Base-by-base conservation (phyloP, 2,329 filamentous ascomycete species). In the Trichoderma sp. region DNA sequence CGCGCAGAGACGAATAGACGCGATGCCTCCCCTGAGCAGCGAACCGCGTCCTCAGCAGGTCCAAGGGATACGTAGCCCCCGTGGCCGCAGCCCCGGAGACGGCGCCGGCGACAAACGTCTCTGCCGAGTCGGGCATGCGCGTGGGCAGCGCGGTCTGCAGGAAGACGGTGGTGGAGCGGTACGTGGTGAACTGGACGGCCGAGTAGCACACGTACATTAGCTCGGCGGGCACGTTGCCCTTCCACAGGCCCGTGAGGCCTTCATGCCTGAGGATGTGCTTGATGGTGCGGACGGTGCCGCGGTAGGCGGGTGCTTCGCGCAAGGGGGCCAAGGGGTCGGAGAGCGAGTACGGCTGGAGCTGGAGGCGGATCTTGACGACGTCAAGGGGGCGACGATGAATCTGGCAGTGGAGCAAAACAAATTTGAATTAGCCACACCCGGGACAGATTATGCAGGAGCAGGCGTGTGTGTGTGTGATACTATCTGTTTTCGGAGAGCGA, bases 281-380 rank as follows among this genome's bases (percentile, higher is more conserved):
- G 82, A 97, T 87, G 2, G 95, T 97, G 12, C 90, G 88, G 56
- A 95, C 80, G 0, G 94, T 95, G 79, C 95, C 95, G 82, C 93
- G 94, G 86, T 96, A 94, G 63, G 86, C 87, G 71, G 83, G 84
- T 14, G 87, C 83, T 76, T 85, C 78, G 78, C 86, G 86, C 77
- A 90, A 87, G 60, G 92, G 87, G 63, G 91, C 89, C 11, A 91
- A 84, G 2, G 94, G 93, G 81, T 96, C 93, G 80, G 93, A 93
- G 76, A 94, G 90, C 66, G 94, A 95, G 86, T 97, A 93, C 62
- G 94, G 91, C 84, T 98, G 97, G 21, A 99, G 91, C 84, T 99
- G 97, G 63, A 98, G 92, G 64, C 97, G 94, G 85, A 99, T 99
- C 88, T 99, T 98, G 86, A 98, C 92, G 77, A 99, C 97, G 84